Conservation (phyloP, 331 rosid genomes). For the Telfairia occidentalis region DNA sequence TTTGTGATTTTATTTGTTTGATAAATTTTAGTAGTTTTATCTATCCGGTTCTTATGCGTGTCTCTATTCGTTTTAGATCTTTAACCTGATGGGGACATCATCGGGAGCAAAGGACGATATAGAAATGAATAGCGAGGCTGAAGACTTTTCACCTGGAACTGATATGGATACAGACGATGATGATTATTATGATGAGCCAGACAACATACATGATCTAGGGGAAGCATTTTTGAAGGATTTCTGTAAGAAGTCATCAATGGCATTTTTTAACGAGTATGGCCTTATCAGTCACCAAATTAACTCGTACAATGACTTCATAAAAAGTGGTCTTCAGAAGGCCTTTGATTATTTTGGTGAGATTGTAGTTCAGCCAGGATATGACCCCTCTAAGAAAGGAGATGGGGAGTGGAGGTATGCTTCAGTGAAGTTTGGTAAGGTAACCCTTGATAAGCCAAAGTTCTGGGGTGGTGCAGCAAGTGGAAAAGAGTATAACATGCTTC, state of each 20-base stretch:
- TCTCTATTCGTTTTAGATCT: constrained; percentile 1
- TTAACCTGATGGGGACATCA: constrained; percentile 28
- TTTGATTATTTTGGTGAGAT: constrained; percentile 66
- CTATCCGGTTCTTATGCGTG: neutral
- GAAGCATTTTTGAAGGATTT: constrained; percentile 20
- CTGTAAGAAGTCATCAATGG: constrained; percentile 42
- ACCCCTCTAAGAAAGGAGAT: constrained; percentile 80
- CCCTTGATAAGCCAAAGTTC: constrained; percentile 54
- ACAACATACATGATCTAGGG: constrained; percentile 32
- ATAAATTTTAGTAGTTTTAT: neutral
- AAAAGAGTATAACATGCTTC: constrained; percentile 59
- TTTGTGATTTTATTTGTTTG: neutral
- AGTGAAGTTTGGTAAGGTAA: constrained; percentile 58
- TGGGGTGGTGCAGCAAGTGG: constrained; percentile 58
- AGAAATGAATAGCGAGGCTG: constrained; percentile 32
- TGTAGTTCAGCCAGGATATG: constrained; percentile 56
- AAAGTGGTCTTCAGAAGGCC: constrained; percentile 39
- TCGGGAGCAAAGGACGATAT: constrained; percentile 27
- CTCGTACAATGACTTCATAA: constrained; percentile 54
- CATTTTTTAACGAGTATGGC: constrained; percentile 56
- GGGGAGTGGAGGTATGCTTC: constrained; percentile 60
- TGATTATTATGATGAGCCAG: constrained; percentile 15
- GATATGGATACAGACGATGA: constrained; percentile 37
- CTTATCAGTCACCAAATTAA: constrained; percentile 85
- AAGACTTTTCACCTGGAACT: constrained; percentile 19